Conservation (phyloP, 805 yeast genomes). For the Sugiyamaella boreocaroliniensis region DNA sequence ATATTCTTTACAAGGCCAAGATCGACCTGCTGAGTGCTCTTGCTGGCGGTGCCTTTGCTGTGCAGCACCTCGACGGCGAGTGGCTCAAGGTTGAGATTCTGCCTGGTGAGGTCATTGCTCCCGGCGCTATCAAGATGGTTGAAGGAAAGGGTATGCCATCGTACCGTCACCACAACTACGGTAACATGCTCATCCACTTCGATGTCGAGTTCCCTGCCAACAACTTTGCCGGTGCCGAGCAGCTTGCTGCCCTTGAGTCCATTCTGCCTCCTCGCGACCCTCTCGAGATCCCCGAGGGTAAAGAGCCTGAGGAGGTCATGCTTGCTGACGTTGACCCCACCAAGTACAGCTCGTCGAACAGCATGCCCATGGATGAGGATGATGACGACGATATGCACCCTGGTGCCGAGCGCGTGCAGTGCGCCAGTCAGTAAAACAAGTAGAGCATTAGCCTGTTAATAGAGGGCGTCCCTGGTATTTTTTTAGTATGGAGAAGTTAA, state of each 20-base stretch:
- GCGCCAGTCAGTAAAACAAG: constrained; percentile 74
- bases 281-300: constrained; percentile 56
- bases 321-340: constrained; percentile 61
- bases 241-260: constrained; percentile 61
- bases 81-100: constrained; percentile 73
- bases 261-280: constrained; percentile 73
- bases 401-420: constrained; percentile 74
- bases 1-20: constrained; percentile 76
- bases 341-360: constrained; percentile 41
- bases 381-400: constrained; percentile 44
- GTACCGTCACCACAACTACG: constrained; percentile 77
- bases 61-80: constrained; percentile 89
- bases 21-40: constrained; percentile 89
- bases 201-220: constrained; percentile 79
- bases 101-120: constrained; percentile 90
- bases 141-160: constrained; percentile 98
- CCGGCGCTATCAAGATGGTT: constrained; percentile 73
- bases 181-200: constrained; percentile 82
- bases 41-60: constrained; percentile 88
- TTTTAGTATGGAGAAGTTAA: no score
- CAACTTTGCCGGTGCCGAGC: constrained; percentile 63
- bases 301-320: constrained; percentile 74
- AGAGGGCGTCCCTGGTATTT: neutral
- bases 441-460: neutral
- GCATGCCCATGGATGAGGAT: constrained; percentile 42